A percentile compares a stretch with the other conserved stretches of the same genome.
These are phyloP conservation scores for Hansenula sp. DNA, from an alignment of 1,139 yeast genomes.

Conservation along the genomic window DNA sequence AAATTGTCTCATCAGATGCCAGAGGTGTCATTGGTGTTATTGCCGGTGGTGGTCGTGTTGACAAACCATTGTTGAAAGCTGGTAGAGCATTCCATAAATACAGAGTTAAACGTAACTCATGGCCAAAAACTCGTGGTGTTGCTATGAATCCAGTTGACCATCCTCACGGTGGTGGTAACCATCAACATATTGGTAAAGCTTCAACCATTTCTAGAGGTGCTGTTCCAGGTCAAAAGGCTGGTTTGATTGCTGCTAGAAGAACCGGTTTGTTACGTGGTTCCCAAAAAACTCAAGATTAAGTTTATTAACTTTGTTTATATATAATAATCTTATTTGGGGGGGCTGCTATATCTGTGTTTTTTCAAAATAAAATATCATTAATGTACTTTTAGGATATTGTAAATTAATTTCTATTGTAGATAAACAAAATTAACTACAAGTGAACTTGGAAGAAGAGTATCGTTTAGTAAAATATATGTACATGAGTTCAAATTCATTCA, in stretches of 20 bases:
- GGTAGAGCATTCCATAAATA: conserved; percentile 99
- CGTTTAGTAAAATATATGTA: too few relatives aligned
- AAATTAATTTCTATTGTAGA: not conserved
- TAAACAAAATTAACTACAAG: not conserved
- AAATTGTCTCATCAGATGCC: conserved; percentile 89
- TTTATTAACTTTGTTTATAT: conserved; percentile 21
- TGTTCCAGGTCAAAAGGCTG: conserved; percentile 99
- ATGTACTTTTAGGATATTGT: conserved; percentile 1
- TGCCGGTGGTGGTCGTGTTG: conserved; percentile 99
- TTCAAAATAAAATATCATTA: conserved; percentile 2
- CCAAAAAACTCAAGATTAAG: conserved; percentile 88
- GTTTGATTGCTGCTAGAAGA: conserved; percentile 99
- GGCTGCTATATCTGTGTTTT: not conserved
- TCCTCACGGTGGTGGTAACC: conserved; percentile 99
- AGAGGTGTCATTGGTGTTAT: conserved; percentile 99
- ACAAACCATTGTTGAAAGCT: conserved; percentile 98
- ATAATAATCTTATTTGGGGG: conserved; percentile 4
- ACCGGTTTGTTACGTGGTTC: conserved; percentile 99
- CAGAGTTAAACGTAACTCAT: conserved; percentile 98
- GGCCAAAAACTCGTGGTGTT: conserved; percentile 99
- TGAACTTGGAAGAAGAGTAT: too few relatives aligned
- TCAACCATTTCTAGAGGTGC: conserved; percentile 99
- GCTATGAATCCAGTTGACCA: conserved; percentile 99
- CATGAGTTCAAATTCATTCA: conserved; percentile 1
- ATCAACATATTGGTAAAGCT: conserved; percentile 99